Evolutionary conservation across 257 asterid species (phyloP).

Genomic region (Lithospermum erythrorhizon): DNA sequence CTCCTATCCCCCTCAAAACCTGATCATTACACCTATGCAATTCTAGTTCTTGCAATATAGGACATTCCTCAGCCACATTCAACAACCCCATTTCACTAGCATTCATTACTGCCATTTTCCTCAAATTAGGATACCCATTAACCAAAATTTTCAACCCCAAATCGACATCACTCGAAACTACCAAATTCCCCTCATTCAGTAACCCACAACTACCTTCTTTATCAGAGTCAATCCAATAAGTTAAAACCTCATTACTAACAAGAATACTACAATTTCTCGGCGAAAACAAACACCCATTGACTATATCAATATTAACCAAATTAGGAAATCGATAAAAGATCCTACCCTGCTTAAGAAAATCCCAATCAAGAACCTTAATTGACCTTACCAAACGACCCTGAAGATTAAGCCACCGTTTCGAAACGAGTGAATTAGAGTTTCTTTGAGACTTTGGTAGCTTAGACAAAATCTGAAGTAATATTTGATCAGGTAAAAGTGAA

Average conservation of each 20-base stretch:
- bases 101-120: constrained; percentile 39
- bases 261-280: constrained; percentile 35
- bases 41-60: constrained; percentile 54
- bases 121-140: constrained; percentile 46
- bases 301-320: constrained; percentile 50
- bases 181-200: constrained; percentile 26
- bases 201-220: constrained; percentile 32
- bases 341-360: constrained; percentile 59
- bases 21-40: constrained; percentile 56
- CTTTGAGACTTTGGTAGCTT: constrained; percentile 49
- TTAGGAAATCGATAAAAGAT: constrained; percentile 65
- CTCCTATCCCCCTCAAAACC: constrained; percentile 58
- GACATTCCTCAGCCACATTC: constrained; percentile 60
- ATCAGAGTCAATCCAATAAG: constrained; percentile 32
- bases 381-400: constrained; percentile 77
- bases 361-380: constrained; percentile 70
- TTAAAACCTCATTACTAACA: constrained; percentile 28
- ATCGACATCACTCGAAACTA: constrained; percentile 39
- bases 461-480: constrained; percentile 49
- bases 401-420: constrained; percentile 69
- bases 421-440: constrained; percentile 48
- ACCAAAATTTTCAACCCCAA: constrained; percentile 43
- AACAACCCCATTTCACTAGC: constrained; percentile 65
- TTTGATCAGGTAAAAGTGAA: constrained; percentile 61
- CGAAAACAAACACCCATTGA: constrained; percentile 34